phyloP scores from a whole-genome alignment of 2,329 filamentous ascomycete species.

The Phoma sp. region DNA sequence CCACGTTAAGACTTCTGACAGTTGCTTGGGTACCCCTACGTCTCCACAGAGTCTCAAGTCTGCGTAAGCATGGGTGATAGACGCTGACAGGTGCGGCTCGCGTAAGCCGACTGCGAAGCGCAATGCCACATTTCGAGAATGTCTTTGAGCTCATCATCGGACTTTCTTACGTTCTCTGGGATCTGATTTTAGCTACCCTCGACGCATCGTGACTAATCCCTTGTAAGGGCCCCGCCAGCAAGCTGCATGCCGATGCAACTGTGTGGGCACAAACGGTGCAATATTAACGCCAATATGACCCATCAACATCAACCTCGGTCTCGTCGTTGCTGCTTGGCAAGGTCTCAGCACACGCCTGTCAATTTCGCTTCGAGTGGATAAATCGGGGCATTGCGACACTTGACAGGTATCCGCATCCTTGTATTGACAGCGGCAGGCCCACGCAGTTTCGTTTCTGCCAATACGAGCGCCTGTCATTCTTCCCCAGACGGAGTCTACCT shows the following conservation, averaged over 20 bases:
- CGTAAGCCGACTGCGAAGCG: conserved; percentile 7
- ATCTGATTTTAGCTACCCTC: neutral
- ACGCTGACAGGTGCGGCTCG: conserved; percentile 2
- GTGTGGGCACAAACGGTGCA: conserved; percentile 1
- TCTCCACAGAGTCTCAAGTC: conserved; percentile 4
- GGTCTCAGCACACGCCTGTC: conserved; percentile 2
- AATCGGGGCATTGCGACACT: conserved; percentile 8
- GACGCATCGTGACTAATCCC: neutral
- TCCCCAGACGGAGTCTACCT: conserved; percentile 16
- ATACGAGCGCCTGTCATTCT: conserved; percentile 3
- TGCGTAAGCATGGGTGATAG: conserved; percentile 2
- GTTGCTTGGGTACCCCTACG: conserved; percentile 18
- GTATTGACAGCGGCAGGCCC: neutral
- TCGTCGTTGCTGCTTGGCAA: conserved; percentile 17
- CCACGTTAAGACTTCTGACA: conserved; percentile 18
- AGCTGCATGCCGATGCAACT: conserved; percentile 8
- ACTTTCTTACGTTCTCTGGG: neutral
- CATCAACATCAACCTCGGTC: neutral
- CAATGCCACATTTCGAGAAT: neutral
- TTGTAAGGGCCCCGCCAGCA: conserved; percentile 1
- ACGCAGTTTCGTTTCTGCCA: neutral
- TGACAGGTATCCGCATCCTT: conserved; percentile 18
- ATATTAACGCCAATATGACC: neutral
- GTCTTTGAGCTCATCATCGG: neutral
- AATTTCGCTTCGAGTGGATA: neutral